These are phyloP conservation scores for Trichoderma sp. DNA, from an alignment of 2,329 filamentous ascomycete genomes.

Conservation along the genomic window DNA sequence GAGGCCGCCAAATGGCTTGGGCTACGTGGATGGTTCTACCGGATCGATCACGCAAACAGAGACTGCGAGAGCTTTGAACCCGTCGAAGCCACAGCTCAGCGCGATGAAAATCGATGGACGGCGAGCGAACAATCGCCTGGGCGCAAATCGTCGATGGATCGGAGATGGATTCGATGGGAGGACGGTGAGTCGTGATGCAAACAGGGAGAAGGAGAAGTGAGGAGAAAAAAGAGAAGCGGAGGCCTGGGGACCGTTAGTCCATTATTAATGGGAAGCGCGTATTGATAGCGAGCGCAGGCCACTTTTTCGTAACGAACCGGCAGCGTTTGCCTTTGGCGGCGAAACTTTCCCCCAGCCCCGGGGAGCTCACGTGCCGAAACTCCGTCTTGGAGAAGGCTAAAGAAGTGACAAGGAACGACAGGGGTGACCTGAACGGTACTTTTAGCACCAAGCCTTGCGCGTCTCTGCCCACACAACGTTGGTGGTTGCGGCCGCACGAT, in stretches of 20 bases:
- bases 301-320: not conserved
- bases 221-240: conserved; percentile 13
- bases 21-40: conserved; percentile 2
- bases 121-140: not conserved
- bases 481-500: too few relatives aligned
- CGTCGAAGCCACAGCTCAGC: not conserved
- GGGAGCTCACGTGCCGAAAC: not conserved
- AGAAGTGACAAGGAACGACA: not conserved
- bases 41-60: not conserved
- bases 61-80: not conserved
- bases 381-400: not conserved
- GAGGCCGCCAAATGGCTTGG: not conserved
- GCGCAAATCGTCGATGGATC: not conserved
- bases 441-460: not conserved
- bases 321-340: not conserved
- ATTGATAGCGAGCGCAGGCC: conserved; percentile 6
- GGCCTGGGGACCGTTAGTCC: conserved; percentile 6
- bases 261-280: conserved; percentile 21
- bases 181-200: conserved; percentile 25
- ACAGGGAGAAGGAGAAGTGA: conserved; percentile 1
- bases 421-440: not conserved
- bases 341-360: not conserved
- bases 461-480: not conserved
- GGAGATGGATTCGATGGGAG: conserved; percentile 25
- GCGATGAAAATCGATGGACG: not conserved